phyloP scores from a whole-genome alignment of 2,329 filamentous ascomycete genomes.

The Fusarium mexicanum region DNA sequence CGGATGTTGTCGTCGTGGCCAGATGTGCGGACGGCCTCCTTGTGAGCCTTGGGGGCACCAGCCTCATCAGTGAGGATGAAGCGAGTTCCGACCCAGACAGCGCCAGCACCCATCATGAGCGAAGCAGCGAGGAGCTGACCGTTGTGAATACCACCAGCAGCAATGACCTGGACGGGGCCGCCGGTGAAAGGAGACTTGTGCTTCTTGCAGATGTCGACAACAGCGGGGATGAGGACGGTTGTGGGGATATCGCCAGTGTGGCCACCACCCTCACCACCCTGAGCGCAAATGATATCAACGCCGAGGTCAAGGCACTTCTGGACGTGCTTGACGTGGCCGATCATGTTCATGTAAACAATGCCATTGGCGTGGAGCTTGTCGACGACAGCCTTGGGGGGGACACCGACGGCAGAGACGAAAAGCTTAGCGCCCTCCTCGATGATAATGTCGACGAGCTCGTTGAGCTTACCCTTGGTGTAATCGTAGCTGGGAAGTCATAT shows the following conservation, averaged over 20 bases:
- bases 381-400: slow-evolving; percentile 88
- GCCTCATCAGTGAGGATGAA: slow-evolving; percentile 96
- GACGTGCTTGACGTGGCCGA: slow-evolving; percentile 99
- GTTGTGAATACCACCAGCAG: slow-evolving; percentile 93
- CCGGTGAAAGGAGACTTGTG: slow-evolving; percentile 89
- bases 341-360: slow-evolving; percentile 99
- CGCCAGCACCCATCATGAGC: slow-evolving; percentile 90
- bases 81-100: slow-evolving; percentile 95
- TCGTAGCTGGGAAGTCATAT: slow-evolving; percentile 77
- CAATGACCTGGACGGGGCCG: slow-evolving; percentile 87
- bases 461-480: slow-evolving; percentile 98
- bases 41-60: slow-evolving; percentile 90
- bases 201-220: slow-evolving; percentile 82
- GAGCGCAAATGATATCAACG: slow-evolving; percentile 96
- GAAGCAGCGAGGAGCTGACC: slow-evolving; percentile 89
- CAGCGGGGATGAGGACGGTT: slow-evolving; percentile 89
- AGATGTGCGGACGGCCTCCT: slow-evolving; percentile 92
- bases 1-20: slow-evolving; percentile 95
- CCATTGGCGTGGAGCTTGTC: slow-evolving; percentile 88
- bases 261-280: slow-evolving; percentile 96
- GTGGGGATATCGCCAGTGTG: slow-evolving; percentile 96
- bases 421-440: slow-evolving; percentile 91
- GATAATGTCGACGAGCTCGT: slow-evolving; percentile 88
- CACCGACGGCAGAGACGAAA: slow-evolving; percentile 96
- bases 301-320: slow-evolving; percentile 93